Conservation (phyloP, 1,284 basidiomycete genomes). For the Marasmius tenuissimus region DNA sequence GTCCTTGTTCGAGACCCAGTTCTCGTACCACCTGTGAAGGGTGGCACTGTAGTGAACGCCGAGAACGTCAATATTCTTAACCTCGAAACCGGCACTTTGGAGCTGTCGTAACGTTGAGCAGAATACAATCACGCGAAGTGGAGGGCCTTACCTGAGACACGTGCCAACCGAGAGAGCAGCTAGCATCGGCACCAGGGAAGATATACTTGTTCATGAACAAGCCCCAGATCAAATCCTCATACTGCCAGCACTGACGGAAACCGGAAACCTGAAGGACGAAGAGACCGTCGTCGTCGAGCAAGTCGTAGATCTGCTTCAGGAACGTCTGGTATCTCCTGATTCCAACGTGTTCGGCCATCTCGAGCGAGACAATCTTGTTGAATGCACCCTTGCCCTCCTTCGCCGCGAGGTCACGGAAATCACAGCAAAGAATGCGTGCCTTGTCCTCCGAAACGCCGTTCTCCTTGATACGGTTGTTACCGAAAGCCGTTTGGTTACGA, state of each 20-base stretch:
- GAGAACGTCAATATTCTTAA: conserved; percentile 95
- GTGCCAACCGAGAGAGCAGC: conserved; percentile 95
- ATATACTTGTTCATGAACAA: conserved; percentile 96
- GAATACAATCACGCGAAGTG: background rate
- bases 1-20: conserved; percentile 91
- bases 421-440: conserved; percentile 91
- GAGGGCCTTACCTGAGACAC: conserved; percentile 49
- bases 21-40: conserved; percentile 92
- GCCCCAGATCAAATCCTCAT: conserved; percentile 96
- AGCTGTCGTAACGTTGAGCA: conserved; percentile 47
- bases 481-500: conserved; percentile 90
- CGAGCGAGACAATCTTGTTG: conserved; percentile 94
- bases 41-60: conserved; percentile 98
- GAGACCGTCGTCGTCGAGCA: conserved; percentile 92
- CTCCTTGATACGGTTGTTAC: conserved; percentile 82
- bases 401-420: conserved; percentile 91
- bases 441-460: conserved; percentile 78
- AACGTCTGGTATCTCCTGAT: conserved; percentile 91
- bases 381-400: conserved; percentile 81
- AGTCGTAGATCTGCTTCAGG: conserved; percentile 89
- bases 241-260: conserved; percentile 93
- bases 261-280: conserved; percentile 98
- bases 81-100: conserved; percentile 93
- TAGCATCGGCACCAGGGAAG: conserved; percentile 98
- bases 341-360: conserved; percentile 99